A percentile compares a stretch with the other conserved stretches of the same genome.
Conservation (phyloP, 305 asterid genomes). For the Rubia balearica region DNA sequence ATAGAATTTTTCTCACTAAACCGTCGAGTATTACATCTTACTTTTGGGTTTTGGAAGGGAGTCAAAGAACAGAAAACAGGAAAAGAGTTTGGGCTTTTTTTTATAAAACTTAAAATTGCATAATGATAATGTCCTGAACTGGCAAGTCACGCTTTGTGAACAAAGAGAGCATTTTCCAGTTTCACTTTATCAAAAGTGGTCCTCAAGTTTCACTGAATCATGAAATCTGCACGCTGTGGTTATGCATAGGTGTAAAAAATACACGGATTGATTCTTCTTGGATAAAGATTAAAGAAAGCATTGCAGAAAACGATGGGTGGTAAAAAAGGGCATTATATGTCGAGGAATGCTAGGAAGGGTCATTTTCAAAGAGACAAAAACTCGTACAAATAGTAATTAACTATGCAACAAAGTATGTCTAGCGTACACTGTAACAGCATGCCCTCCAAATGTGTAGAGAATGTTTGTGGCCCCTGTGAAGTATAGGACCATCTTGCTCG, state of each 20-base stretch:
- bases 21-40: too few relatives aligned
- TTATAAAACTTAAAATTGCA: neutral
- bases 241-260: slow-evolving; percentile 6
- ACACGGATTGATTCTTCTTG: neutral
- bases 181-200: slow-evolving; percentile 14
- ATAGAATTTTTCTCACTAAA: neutral
- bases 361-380: slow-evolving; percentile 26
- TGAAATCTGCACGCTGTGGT: neutral
- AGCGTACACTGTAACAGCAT: slow-evolving; percentile 87
- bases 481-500: slow-evolving; percentile 62
- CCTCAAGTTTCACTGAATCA: neutral
- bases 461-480: slow-evolving; percentile 97
- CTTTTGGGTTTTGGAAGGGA: slow-evolving; percentile 1
- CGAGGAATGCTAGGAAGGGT: slow-evolving; percentile 34
- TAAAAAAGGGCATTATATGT: slow-evolving; percentile 15
- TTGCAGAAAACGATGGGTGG: slow-evolving; percentile 32
- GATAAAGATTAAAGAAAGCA: neutral
- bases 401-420: slow-evolving; percentile 13
- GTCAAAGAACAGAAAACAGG: neutral
- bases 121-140: neutral
- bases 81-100: slow-evolving; percentile 3
- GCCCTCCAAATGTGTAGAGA: slow-evolving; percentile 90
- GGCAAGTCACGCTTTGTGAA: slow-evolving; percentile 50
- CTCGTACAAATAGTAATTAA: neutral
- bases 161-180: slow-evolving; percentile 19